Evolutionary conservation across 2,329 filamentous ascomycete genomes (phyloP).

Genomic region (Lachnellula hyalina): DNA sequence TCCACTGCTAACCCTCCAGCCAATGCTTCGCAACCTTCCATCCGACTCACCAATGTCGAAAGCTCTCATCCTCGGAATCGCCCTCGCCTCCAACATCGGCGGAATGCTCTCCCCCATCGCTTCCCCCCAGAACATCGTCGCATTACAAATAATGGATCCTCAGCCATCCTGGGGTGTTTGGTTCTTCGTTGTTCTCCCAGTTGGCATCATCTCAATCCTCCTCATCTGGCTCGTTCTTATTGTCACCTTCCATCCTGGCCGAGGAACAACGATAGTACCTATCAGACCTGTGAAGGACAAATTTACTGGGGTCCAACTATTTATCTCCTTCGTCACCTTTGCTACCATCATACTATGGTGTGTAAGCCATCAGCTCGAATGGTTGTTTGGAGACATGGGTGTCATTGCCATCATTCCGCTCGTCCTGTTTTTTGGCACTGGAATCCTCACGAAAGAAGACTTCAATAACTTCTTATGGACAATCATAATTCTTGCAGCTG

Average conservation of each 20-base stretch:
- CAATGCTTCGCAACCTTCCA: constrained; percentile 88
- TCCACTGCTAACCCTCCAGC: constrained; percentile 42
- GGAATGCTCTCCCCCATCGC: constrained; percentile 96
- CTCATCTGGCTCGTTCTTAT: constrained; percentile 87
- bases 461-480: constrained; percentile 99
- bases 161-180: constrained; percentile 89
- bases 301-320: constrained; percentile 87
- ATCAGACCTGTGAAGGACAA: constrained; percentile 85
- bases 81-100: constrained; percentile 89
- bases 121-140: constrained; percentile 95
- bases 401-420: constrained; percentile 96
- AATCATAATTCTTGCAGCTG: constrained; percentile 95
- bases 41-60: constrained; percentile 91
- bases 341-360: constrained; percentile 90
- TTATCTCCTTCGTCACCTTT: constrained; percentile 79
- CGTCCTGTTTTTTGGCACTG: constrained; percentile 92
- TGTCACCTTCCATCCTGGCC: constrained; percentile 76
- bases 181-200: constrained; percentile 94
- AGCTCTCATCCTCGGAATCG: constrained; percentile 90
- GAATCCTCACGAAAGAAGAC: constrained; percentile 95
- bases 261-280: constrained; percentile 82
- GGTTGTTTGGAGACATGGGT: constrained; percentile 93
- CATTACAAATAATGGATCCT: constrained; percentile 90
- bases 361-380: constrained; percentile 79
- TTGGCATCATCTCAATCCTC: constrained; percentile 82